Evolutionary conservation across 352 stramenopile genomes (phyloP).

Genomic region (Globisporangium viniferum): DNA sequence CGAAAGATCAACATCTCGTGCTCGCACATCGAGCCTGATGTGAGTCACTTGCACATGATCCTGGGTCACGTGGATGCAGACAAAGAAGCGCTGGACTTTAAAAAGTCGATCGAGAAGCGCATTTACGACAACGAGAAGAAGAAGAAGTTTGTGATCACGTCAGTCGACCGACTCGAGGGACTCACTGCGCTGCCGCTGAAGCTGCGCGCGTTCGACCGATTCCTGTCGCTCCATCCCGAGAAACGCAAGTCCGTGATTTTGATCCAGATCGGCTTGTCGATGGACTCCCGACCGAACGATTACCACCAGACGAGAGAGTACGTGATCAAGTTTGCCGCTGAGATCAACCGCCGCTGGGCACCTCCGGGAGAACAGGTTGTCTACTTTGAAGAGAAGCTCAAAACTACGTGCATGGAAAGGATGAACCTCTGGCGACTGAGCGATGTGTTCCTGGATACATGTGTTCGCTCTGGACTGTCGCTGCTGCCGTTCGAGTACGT

Average conservation of each 20-base stretch:
- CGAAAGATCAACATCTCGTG: constrained; percentile 94
- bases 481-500: constrained; percentile 80
- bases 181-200: constrained; percentile 96
- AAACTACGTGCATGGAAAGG: constrained; percentile 64
- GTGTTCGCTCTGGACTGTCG: constrained; percentile 60
- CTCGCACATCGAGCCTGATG: constrained; percentile 96
- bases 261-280: constrained; percentile 67
- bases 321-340: constrained; percentile 84
- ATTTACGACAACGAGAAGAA: constrained; percentile 29
- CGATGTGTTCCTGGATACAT: constrained; percentile 71
- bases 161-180: constrained; percentile 94
- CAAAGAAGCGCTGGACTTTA: constrained; percentile 27
- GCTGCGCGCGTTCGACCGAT: constrained; percentile 94
- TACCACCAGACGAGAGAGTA: constrained; percentile 92
- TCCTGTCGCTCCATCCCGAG: constrained; percentile 87
- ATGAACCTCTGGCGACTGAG: constrained; percentile 68
- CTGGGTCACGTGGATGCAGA: constrained; percentile 47
- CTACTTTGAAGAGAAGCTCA: constrained; percentile 65
- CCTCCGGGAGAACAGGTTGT: constrained; percentile 55
- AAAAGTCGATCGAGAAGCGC: constrained; percentile 33
- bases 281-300: constrained; percentile 87
- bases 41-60: constrained; percentile 66
- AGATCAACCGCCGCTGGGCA: constrained; percentile 90
- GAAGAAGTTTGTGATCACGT: constrained; percentile 75
- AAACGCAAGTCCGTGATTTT: constrained; percentile 71